Conservation (phyloP, 805 yeast species). For the Candida silvicultrix region DNA sequence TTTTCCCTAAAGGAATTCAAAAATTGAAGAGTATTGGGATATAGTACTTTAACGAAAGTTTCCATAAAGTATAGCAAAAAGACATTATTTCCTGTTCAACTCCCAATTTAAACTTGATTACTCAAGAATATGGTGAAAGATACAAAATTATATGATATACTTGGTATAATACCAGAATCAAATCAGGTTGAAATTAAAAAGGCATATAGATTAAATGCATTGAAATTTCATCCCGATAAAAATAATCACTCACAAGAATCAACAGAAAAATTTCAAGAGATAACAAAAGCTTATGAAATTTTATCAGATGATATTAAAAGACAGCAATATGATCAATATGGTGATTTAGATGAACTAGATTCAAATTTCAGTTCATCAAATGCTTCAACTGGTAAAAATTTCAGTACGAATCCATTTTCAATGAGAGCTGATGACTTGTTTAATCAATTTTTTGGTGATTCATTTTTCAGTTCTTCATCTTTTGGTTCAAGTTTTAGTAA, state of each 20-base stretch:
- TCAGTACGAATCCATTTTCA: conserved; percentile 9
- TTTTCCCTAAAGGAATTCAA: too few species aligned
- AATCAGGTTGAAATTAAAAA: conserved; percentile 35
- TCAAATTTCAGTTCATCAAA: too few species aligned
- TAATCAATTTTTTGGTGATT: conserved; percentile 18
- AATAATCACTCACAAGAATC: conserved; percentile 42
- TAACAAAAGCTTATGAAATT: conserved; percentile 62
- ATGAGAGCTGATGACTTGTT: conserved; percentile 14
- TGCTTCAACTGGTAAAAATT: too few species aligned
- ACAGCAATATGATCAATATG: conserved; percentile 45
- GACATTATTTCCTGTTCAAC: too few species aligned
- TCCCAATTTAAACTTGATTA: too few species aligned
- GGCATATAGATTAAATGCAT: conserved; percentile 42
- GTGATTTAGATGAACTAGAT: conserved; percentile 35
- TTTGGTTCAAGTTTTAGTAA: not conserved
- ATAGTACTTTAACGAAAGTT: not conserved
- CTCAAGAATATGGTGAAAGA: conserved; percentile 52
- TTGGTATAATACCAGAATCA: not conserved
- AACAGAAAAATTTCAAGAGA: conserved; percentile 50
- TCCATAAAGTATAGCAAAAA: too few species aligned
- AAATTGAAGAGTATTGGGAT: not conserved
- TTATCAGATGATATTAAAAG: conserved; percentile 42
- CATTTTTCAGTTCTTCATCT: not conserved
- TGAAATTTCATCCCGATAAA: conserved; percentile 62
- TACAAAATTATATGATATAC: conserved; percentile 49